Evolutionary conservation across 2,329 filamentous ascomycete species (phyloP).

Genomic region (Esteya vermicola): DNA sequence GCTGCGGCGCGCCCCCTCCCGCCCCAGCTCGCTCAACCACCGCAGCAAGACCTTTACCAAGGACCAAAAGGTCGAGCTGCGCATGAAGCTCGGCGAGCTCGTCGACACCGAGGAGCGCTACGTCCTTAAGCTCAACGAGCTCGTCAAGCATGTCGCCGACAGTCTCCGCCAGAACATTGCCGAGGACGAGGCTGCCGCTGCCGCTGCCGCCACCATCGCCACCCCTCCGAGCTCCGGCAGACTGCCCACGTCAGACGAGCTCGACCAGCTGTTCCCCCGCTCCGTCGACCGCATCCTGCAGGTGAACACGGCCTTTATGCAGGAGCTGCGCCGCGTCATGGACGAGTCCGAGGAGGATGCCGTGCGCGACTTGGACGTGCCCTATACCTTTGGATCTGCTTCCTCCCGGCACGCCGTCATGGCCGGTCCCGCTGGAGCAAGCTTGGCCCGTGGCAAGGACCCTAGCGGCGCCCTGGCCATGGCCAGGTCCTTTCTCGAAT

Average conservation of each 20-base stretch:
- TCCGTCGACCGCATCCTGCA: slow-evolving; percentile 70
- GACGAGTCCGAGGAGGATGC: slow-evolving; percentile 75
- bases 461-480: slow-evolving; percentile 66
- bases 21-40: slow-evolving; percentile 60
- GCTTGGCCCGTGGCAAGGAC: slow-evolving; percentile 42
- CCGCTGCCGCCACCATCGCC: slow-evolving; percentile 44
- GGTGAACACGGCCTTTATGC: slow-evolving; percentile 68
- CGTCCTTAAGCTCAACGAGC: slow-evolving; percentile 70
- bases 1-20: slow-evolving; percentile 73
- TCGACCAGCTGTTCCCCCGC: slow-evolving; percentile 66
- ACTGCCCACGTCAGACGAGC: slow-evolving; percentile 55
- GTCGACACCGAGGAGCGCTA: slow-evolving; percentile 92
- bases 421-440: slow-evolving; percentile 23
- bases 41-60: slow-evolving; percentile 63
- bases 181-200: no score
- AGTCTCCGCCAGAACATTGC: slow-evolving; percentile 58
- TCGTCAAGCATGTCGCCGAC: slow-evolving; percentile 67
- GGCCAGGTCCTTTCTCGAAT: slow-evolving; percentile 70
- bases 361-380: slow-evolving; percentile 54
- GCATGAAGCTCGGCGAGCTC: slow-evolving; percentile 79
- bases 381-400: slow-evolving; percentile 22
- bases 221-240: no score
- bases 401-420: slow-evolving; percentile 18
- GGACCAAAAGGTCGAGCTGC: slow-evolving; percentile 69
- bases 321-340: slow-evolving; percentile 60